These are phyloP conservation scores for Rubus parviflorus DNA, from an alignment of 306 rosid species.

Conservation along the genomic window DNA sequence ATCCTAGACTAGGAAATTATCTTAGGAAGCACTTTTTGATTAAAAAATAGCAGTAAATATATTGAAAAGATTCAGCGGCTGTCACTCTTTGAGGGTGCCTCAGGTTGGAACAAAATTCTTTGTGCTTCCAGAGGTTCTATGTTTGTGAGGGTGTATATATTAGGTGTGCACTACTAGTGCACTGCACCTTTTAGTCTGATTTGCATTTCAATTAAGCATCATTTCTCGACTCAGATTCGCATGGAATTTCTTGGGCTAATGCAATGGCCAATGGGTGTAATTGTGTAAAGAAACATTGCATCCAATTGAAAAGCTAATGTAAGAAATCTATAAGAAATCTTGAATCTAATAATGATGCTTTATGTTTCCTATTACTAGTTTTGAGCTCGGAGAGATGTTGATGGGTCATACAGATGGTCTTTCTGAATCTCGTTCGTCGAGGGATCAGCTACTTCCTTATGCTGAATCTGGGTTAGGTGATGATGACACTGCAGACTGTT, in stretches of 20 bases:
- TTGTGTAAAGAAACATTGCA: not conserved
- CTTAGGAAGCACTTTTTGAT: not conserved
- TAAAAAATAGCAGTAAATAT: not conserved
- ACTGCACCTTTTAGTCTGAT: not conserved
- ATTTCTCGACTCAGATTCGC: not conserved
- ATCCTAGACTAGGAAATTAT: not conserved
- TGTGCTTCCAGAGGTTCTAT: not conserved
- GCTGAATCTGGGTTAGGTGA: slow-evolving; percentile 48
- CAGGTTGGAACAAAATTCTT: not conserved
- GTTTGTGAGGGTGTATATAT: not conserved
- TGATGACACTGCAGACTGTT: slow-evolving; percentile 46
- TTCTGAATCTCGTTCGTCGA: slow-evolving; percentile 51
- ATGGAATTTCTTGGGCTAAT: not conserved
- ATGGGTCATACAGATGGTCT: slow-evolving; percentile 59
- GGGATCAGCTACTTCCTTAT: slow-evolving; percentile 50
- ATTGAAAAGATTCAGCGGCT: not conserved
- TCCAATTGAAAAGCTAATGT: too few relatives aligned
- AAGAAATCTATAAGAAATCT: not conserved
- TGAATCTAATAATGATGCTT: slow-evolving; percentile 10
- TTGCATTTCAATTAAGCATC: not conserved
- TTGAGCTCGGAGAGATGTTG: slow-evolving; percentile 58
- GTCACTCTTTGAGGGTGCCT: not conserved
- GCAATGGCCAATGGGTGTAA: not conserved
- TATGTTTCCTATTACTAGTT: slow-evolving; percentile 30
- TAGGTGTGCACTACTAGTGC: not conserved